These are phyloP conservation scores for Thelonectria rubi DNA, from an alignment of 2,329 filamentous ascomycete genomes.

Conservation along the genomic window DNA sequence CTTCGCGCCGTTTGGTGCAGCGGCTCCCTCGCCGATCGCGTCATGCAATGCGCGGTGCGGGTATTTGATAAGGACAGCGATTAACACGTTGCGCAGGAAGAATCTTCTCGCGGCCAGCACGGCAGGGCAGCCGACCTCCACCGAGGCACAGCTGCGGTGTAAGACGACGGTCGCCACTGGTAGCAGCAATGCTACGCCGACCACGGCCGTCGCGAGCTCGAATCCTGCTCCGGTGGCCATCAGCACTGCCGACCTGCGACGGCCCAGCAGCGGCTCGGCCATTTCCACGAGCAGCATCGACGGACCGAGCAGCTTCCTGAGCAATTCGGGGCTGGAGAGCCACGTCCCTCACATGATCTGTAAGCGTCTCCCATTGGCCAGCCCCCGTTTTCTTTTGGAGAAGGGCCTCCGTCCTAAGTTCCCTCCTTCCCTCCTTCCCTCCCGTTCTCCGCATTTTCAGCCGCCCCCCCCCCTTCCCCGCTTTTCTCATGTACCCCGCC, in stretches of 20 bases:
- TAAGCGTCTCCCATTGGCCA: slow-evolving; percentile 49
- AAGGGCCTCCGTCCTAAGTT: too few relatives aligned
- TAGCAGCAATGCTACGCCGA: slow-evolving; percentile 19
- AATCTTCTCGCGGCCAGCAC: slow-evolving; percentile 53
- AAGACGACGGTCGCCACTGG: slow-evolving; percentile 46
- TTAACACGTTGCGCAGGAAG: slow-evolving; percentile 51
- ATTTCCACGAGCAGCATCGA: slow-evolving; percentile 47
- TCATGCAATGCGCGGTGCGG: slow-evolving; percentile 29
- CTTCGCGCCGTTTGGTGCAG: slow-evolving; percentile 20
- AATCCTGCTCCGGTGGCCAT: slow-evolving; percentile 34
- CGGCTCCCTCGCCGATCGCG: slow-evolving; percentile 23
- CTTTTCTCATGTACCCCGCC: slow-evolving; percentile 38
- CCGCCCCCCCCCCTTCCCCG: slow-evolving; percentile 27
- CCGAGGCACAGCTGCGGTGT: slow-evolving; percentile 57
- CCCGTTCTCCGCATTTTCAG: slow-evolving; percentile 44
- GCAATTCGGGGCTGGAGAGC: slow-evolving; percentile 48
- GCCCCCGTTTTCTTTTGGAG: slow-evolving; percentile 36
- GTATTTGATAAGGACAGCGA: slow-evolving; percentile 19
- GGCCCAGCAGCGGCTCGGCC: slow-evolving; percentile 49
- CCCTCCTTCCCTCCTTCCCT: too few relatives aligned
- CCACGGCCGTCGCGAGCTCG: neutral
- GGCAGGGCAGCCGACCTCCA: slow-evolving; percentile 46
- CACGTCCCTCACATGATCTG: slow-evolving; percentile 60
- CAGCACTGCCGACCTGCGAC: slow-evolving; percentile 50
- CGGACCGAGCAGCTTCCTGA: slow-evolving; percentile 38